Percentiles rank a stretch among this genome's conserved stretches.
Conservation (phyloP, 441 rosid species). For the Populus hybrid region DNA sequence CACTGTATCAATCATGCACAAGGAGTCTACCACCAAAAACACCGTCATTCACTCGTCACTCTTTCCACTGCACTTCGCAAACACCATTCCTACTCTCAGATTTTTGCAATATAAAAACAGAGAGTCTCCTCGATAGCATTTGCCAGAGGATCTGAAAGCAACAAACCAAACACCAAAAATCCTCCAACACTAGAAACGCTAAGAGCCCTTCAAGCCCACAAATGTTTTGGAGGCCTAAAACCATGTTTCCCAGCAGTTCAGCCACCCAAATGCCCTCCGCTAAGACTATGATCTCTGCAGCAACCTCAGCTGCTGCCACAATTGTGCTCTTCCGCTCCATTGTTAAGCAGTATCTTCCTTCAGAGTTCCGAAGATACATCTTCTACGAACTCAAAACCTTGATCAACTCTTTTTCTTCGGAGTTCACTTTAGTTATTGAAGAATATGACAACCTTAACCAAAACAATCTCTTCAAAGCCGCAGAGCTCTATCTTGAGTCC, state of each 20-base stretch:
- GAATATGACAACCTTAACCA: conserved; percentile 35
- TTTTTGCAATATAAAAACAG: too few relatives aligned
- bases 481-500: conserved; percentile 21
- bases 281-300: conserved; percentile 23
- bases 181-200: too few relatives aligned
- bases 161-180: too few relatives aligned
- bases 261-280: conserved; percentile 10
- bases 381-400: conserved; percentile 21
- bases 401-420: conserved; percentile 25
- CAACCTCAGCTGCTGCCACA: conserved; percentile 37
- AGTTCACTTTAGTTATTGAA: conserved; percentile 34
- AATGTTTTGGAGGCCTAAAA: too few relatives aligned
- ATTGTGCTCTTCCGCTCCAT: conserved; percentile 35
- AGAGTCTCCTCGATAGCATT: too few relatives aligned
- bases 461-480: conserved; percentile 36
- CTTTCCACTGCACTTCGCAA: too few relatives aligned
- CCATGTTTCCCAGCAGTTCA: background rate
- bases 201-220: too few relatives aligned
- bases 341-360: conserved; percentile 27
- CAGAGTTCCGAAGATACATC: conserved; percentile 26
- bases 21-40: too few relatives aligned
- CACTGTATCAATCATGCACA: too few relatives aligned
- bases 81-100: too few relatives aligned
- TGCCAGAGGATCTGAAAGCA: too few relatives aligned
- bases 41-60: too few relatives aligned